Percentiles rank a stretch among this genome's conserved stretches.
phyloP scores from a whole-genome alignment of 1,284 basidiomycete species.

The Irpex sp. region DNA sequence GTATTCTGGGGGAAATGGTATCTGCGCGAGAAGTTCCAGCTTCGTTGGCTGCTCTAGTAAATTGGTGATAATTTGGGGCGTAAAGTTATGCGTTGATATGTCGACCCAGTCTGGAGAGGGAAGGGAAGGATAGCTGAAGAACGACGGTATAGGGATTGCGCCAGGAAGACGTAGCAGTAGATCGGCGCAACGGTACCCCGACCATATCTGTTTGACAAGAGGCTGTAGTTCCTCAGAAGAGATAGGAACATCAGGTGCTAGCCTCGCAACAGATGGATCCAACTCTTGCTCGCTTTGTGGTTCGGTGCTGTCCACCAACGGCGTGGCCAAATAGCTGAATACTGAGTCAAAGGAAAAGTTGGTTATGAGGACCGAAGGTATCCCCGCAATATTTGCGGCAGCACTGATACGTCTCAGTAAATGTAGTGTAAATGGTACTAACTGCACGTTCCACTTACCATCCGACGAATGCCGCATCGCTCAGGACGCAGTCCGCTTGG shows the following conservation, averaged over 20 bases:
- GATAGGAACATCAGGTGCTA: conserved; percentile 53
- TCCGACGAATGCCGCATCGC: conserved; percentile 75
- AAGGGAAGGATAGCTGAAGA: conserved; percentile 45
- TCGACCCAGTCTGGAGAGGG: conserved; percentile 67
- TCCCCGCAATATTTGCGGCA: conserved; percentile 57
- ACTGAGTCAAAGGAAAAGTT: conserved; percentile 84
- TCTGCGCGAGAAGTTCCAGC: conserved; percentile 31
- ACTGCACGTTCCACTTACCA: conserved; percentile 45
- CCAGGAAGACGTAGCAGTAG: conserved; percentile 69
- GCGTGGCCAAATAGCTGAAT: conserved; percentile 68
- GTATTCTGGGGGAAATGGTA: conserved; percentile 33
- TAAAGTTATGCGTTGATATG: conserved; percentile 39
- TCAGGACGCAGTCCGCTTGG: conserved; percentile 58
- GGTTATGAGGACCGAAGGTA: conserved; percentile 70
- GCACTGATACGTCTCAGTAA: conserved; percentile 38
- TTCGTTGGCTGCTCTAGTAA: conserved; percentile 29
- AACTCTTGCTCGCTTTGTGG: background rate
- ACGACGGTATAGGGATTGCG: conserved; percentile 72
- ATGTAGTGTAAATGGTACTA: background rate
- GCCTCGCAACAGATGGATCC: background rate
- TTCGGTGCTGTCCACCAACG: conserved; percentile 33
- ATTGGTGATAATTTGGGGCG: conserved; percentile 38
- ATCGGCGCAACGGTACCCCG: conserved; percentile 71
- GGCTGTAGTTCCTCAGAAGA: conserved; percentile 44
- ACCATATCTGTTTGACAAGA: conserved; percentile 56